Conservation (phyloP, 2,329 filamentous ascomycete species). For the Trichophaea hybrida region DNA sequence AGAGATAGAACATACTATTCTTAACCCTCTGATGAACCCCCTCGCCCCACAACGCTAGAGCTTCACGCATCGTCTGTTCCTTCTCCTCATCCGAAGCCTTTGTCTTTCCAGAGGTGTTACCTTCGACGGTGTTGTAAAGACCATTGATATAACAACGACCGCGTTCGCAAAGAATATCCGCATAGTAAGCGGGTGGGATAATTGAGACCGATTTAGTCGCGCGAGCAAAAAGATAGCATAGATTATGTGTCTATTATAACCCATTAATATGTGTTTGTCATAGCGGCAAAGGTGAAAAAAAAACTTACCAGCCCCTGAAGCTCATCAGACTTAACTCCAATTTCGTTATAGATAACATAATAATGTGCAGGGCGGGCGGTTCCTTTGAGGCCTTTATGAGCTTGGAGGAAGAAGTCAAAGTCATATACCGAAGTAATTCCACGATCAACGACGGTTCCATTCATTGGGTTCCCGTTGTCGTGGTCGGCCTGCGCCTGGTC, state of each 20-base stretch:
- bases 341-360: constrained; percentile 39
- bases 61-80: not conserved
- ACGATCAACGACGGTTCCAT: constrained; percentile 74
- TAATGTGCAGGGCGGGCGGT: constrained; percentile 79
- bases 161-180: constrained; percentile 69
- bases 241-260: constrained; percentile 46
- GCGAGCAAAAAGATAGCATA: constrained; percentile 73
- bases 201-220: constrained; percentile 79
- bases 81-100: constrained; percentile 11
- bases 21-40: not conserved
- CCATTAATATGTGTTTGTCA: not conserved
- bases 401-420: constrained; percentile 78
- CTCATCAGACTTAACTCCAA: constrained; percentile 21
- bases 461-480: constrained; percentile 45
- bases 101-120: not conserved
- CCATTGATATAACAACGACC: constrained; percentile 47
- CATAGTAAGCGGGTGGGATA: constrained; percentile 81
- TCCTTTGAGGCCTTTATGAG: constrained; percentile 66
- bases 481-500: constrained; percentile 37
- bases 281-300: not conserved
- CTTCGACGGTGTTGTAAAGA: constrained; percentile 13
- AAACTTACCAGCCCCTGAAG: constrained; percentile 18
- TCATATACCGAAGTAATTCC: constrained; percentile 60
- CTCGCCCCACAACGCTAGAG: not conserved
- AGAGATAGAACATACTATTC: constrained; percentile 1